These are phyloP conservation scores for Tripterygium wilfordii DNA, from an alignment of 177 flowering plant species.

Conservation along the genomic window DNA sequence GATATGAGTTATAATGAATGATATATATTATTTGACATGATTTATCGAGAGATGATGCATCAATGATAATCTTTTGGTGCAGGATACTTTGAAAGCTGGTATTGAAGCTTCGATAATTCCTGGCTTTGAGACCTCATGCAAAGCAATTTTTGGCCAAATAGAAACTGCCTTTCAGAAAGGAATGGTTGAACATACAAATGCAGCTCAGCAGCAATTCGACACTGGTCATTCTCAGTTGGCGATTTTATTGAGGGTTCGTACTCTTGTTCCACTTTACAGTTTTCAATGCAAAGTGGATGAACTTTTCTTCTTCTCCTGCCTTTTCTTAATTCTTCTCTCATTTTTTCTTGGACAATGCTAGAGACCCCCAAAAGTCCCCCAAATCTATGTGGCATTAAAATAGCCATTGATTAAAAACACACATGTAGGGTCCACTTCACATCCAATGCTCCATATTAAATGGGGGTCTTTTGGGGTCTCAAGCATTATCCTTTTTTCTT, in stretches of 20 bases:
- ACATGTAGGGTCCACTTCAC: no score
- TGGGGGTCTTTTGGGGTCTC: no score
- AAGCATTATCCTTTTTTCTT: no score
- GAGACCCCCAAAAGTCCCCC: no score
- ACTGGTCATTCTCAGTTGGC: constrained; percentile 72
- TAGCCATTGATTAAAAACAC: no score
- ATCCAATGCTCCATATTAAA: no score
- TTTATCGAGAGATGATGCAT: no score
- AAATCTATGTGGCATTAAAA: no score
- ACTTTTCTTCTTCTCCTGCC: neutral
- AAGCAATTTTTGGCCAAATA: constrained; percentile 92
- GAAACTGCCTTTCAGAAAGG: constrained; percentile 88
- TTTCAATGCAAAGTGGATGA: neutral
- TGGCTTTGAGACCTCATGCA: constrained; percentile 91
- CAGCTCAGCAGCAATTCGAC: constrained; percentile 72
- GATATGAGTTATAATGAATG: no score
- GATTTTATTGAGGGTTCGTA: constrained; percentile 65
- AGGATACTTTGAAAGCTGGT: constrained; percentile 74
- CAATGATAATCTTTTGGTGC: constrained; percentile 11
- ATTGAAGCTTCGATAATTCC: constrained; percentile 79
- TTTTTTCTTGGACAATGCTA: no score
- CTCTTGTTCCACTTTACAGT: constrained; percentile 4
- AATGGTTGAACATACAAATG: constrained; percentile 66
- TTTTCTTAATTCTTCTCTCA: neutral
- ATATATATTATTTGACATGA: no score